Conservation (phyloP, 129 eudicot species). For the Arctium minus region DNA sequence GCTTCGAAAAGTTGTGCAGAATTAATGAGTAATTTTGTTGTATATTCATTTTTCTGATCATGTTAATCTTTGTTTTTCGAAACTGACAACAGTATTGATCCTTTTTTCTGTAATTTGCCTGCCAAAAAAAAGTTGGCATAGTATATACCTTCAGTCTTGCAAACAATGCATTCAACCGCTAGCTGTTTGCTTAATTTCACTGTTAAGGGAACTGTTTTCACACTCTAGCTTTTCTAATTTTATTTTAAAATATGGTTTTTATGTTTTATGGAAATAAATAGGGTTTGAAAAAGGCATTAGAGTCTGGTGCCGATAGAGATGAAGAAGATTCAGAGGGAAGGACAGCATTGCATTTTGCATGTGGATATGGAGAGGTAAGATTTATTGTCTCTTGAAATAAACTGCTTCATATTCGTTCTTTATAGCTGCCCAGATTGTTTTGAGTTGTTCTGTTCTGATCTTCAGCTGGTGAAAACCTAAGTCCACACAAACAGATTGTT, state of each 20-base stretch:
- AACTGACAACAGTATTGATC: background rate
- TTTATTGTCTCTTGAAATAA: background rate
- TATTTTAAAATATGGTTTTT: slow-evolving; percentile 2
- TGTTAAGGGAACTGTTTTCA: background rate
- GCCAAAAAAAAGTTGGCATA: background rate
- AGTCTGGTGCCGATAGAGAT: slow-evolving; percentile 81
- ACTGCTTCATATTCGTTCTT: background rate
- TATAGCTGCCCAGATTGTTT: background rate
- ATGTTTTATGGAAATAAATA: slow-evolving; percentile 11
- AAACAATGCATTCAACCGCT: background rate
- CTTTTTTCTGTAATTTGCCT: background rate
- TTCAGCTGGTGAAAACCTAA: background rate
- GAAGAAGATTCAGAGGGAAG: slow-evolving; percentile 98
- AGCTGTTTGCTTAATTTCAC: background rate
- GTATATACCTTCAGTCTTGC: background rate
- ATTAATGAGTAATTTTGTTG: background rate
- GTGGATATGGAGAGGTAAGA: slow-evolving; percentile 97
- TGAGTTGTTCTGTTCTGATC: background rate
- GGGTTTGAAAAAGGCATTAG: slow-evolving; percentile 80
- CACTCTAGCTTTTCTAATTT: background rate
- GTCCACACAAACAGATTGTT: background rate
- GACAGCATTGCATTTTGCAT: slow-evolving; percentile 95
- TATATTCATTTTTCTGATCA: background rate
- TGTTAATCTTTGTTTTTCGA: background rate
- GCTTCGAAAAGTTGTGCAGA: background rate